Conservation (phyloP, 352 stramenopile species). For the Pythium scleroteichum region DNA sequence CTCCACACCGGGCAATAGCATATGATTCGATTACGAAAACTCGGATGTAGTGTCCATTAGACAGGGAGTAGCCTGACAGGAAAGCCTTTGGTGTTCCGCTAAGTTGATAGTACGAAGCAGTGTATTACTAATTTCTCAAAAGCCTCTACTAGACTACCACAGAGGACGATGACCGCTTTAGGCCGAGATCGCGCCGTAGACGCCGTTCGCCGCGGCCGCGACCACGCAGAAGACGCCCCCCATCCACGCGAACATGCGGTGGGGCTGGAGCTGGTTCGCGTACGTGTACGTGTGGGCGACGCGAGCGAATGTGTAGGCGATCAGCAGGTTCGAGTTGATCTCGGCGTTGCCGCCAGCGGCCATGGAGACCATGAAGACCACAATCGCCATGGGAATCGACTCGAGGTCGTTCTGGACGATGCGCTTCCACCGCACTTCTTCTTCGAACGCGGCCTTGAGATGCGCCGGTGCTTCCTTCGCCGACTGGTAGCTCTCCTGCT, state of each 20-base stretch:
- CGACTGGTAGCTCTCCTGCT: slow-evolving; percentile 5
- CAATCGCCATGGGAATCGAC: slow-evolving; percentile 31
- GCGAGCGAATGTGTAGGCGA: slow-evolving; percentile 30
- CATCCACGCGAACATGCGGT: slow-evolving; percentile 26
- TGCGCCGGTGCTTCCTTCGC: slow-evolving; percentile 1
- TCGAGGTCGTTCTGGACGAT: slow-evolving; percentile 41
- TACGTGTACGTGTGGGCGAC: slow-evolving; percentile 29
- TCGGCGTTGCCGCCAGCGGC: slow-evolving; percentile 11
- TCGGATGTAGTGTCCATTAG: too few relatives aligned
- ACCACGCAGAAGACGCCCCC: slow-evolving; percentile 28
- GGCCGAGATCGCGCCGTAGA: not conserved
- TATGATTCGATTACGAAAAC: too few relatives aligned
- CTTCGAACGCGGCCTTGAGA: slow-evolving; percentile 16
- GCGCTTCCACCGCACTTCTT: slow-evolving; percentile 34
- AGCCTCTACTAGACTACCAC: not conserved
- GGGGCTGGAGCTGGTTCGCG: slow-evolving; percentile 15
- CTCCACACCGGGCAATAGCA: too few relatives aligned
- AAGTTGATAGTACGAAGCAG: too few relatives aligned
- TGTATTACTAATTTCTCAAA: too few relatives aligned
- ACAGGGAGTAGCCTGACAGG: too few relatives aligned
- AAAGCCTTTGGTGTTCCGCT: too few relatives aligned
- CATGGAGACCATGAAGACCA: slow-evolving; percentile 24
- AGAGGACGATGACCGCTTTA: not conserved
- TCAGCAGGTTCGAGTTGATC: slow-evolving; percentile 17
- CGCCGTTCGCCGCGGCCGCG: slow-evolving; percentile 19